phyloP scores from a whole-genome alignment of 805 yeast genomes.

The Candida xyloterini region DNA sequence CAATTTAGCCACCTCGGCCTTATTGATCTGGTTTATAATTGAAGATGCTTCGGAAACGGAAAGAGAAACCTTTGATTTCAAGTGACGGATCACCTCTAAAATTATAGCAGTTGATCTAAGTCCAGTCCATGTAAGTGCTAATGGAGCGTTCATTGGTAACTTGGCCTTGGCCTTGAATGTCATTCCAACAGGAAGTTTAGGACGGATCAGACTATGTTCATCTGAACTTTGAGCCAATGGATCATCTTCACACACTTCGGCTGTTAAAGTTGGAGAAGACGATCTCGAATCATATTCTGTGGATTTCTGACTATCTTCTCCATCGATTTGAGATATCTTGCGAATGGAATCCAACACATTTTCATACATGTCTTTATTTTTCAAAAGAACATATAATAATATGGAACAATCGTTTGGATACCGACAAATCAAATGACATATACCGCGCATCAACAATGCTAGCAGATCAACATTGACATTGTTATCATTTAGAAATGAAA shows the following conservation, averaged over 20 bases:
- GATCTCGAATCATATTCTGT: slow-evolving; percentile 4
- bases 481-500: slow-evolving; percentile 36
- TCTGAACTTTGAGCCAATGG: slow-evolving; percentile 9
- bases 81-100: slow-evolving; percentile 32
- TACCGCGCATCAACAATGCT: slow-evolving; percentile 55
- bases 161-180: slow-evolving; percentile 54
- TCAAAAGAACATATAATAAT: slow-evolving; percentile 48
- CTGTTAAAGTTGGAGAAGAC: slow-evolving; percentile 9
- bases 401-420: slow-evolving; percentile 51
- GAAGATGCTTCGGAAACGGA: slow-evolving; percentile 27
- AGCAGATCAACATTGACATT: slow-evolving; percentile 51
- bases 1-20: slow-evolving; percentile 28
- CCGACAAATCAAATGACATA: slow-evolving; percentile 51
- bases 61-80: slow-evolving; percentile 34
- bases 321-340: slow-evolving; percentile 27
- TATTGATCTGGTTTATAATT: slow-evolving; percentile 41
- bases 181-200: slow-evolving; percentile 60
- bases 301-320: slow-evolving; percentile 12
- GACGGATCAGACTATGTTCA: slow-evolving; percentile 37
- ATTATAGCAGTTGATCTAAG: slow-evolving; percentile 44
- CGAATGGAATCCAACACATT: slow-evolving; percentile 36
- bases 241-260: slow-evolving; percentile 6
- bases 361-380: slow-evolving; percentile 38
- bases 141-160: slow-evolving; percentile 46
- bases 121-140: slow-evolving; percentile 57